A percentile compares a stretch with the other conserved stretches of the same genome.
These are phyloP conservation scores for Westerdykella ornata DNA, from an alignment of 2,329 filamentous ascomycete genomes.

Conservation along the genomic window DNA sequence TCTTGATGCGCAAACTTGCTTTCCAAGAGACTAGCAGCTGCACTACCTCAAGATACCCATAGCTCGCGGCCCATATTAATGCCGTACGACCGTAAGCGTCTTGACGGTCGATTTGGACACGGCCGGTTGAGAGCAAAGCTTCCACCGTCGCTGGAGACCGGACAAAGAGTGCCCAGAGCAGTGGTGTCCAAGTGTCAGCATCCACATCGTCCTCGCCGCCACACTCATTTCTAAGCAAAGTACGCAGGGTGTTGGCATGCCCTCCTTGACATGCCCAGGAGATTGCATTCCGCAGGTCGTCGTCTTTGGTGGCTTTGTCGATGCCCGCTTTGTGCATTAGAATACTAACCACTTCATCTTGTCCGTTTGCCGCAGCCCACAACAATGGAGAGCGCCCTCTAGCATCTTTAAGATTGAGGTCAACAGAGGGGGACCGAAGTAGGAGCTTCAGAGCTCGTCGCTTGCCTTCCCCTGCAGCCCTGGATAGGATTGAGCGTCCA, in stretches of 20 bases:
- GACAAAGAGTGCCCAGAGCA: slow-evolving; percentile 32
- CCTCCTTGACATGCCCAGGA: slow-evolving; percentile 28
- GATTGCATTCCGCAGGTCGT: slow-evolving; percentile 25
- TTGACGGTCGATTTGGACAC: slow-evolving; percentile 26
- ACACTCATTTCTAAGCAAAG: slow-evolving; percentile 24
- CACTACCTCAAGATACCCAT: slow-evolving; percentile 26
- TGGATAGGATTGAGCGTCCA: slow-evolving; percentile 32
- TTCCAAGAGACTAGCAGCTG: slow-evolving; percentile 11
- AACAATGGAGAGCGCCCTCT: slow-evolving; percentile 28
- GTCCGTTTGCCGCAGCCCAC: slow-evolving; percentile 28
- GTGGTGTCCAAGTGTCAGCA: slow-evolving; percentile 33
- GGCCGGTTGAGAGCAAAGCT: slow-evolving; percentile 24
- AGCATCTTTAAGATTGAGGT: slow-evolving; percentile 24
- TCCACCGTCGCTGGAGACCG: slow-evolving; percentile 23
- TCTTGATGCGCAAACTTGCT: slow-evolving; percentile 9
- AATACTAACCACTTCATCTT: slow-evolving; percentile 12
- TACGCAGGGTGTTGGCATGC: slow-evolving; percentile 17
- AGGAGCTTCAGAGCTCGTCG: slow-evolving; percentile 17
- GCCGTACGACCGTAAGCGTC: slow-evolving; percentile 25
- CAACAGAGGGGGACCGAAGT: slow-evolving; percentile 16
- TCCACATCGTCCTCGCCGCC: slow-evolving; percentile 30
- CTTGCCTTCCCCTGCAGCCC: slow-evolving; percentile 30
- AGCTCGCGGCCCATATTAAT: slow-evolving; percentile 33
- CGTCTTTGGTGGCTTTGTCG: slow-evolving; percentile 25
- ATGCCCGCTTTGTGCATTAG: slow-evolving; percentile 22